These are phyloP conservation scores for Salix viminalis DNA, from an alignment of 345 rosid species.

Conservation along the genomic window DNA sequence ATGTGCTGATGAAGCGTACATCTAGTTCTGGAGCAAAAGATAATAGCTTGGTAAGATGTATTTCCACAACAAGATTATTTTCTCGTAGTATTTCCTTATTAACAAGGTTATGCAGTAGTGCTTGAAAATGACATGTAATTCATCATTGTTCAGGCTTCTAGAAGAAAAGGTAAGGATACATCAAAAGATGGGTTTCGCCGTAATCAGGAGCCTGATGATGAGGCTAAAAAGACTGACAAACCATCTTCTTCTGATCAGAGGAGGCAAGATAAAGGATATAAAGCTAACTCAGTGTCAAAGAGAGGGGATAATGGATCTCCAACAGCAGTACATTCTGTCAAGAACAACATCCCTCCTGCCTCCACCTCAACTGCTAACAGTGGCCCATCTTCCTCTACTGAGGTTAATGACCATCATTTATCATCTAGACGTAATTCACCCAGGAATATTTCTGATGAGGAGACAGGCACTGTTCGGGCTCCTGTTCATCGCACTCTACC, in stretches of 20 bases:
- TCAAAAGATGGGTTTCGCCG: constrained; percentile 46
- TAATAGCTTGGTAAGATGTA: constrained; percentile 49
- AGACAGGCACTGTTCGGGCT: constrained; percentile 39
- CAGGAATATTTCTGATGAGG: constrained; percentile 60
- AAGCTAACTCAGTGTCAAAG: constrained; percentile 35
- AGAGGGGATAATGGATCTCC: constrained; percentile 53
- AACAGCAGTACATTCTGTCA: constrained; percentile 20
- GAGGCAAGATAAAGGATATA: constrained; percentile 44
- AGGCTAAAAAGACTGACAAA: constrained; percentile 49
- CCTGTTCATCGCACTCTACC: constrained; percentile 77
- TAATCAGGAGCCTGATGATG: constrained; percentile 56
- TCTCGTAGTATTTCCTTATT: background rate
- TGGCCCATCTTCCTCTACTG: constrained; percentile 75
- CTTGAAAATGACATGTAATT: background rate
- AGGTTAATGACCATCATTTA: constrained; percentile 54
- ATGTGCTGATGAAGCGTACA: constrained; percentile 60
- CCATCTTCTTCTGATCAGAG: constrained; percentile 61
- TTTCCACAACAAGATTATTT: background rate
- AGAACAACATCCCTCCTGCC: constrained; percentile 41
- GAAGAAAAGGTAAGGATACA: constrained; percentile 69
- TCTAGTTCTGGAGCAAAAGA: constrained; percentile 77
- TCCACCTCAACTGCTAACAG: constrained; percentile 60
- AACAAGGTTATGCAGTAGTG: background rate
- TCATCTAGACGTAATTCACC: constrained; percentile 64
- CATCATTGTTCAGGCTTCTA: constrained; percentile 45